Percentiles rank a stretch among this genome's conserved stretches.
These are phyloP conservation scores for Cordia subcordata DNA, from an alignment of 257 asterid species.

Conservation along the genomic window DNA sequence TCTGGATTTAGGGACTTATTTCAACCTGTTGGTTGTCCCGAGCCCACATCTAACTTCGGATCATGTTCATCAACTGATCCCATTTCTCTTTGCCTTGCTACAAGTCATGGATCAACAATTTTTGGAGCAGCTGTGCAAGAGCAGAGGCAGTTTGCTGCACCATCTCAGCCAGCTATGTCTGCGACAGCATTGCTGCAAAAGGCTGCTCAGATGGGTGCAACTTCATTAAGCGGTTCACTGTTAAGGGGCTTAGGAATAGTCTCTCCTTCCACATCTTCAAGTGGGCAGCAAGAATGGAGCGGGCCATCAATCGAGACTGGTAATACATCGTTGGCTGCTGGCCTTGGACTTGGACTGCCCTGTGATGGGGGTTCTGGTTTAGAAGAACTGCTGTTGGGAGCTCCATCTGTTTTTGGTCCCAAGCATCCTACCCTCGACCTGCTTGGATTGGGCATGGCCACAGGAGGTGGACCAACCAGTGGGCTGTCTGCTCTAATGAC, in stretches of 20 bases:
- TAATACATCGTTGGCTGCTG: slow-evolving; percentile 38
- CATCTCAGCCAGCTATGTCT: slow-evolving; percentile 67
- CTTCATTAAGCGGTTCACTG: slow-evolving; percentile 53
- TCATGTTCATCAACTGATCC: slow-evolving; percentile 57
- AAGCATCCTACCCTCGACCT: slow-evolving; percentile 81
- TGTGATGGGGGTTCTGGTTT: slow-evolving; percentile 58
- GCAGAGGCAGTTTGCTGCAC: slow-evolving; percentile 49
- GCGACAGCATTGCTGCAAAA: slow-evolving; percentile 88
- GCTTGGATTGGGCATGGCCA: slow-evolving; percentile 85
- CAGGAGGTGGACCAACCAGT: slow-evolving; percentile 47
- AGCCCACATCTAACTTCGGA: slow-evolving; percentile 18
- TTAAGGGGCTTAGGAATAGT: slow-evolving; percentile 57
- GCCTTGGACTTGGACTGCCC: slow-evolving; percentile 63
- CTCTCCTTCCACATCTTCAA: slow-evolving; percentile 35
- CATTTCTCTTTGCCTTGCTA: slow-evolving; percentile 52
- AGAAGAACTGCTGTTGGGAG: slow-evolving; percentile 82
- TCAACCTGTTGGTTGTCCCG: slow-evolving; percentile 32
- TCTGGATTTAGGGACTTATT: slow-evolving; percentile 38
- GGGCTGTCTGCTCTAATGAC: slow-evolving; percentile 72
- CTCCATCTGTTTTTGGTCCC: slow-evolving; percentile 72
- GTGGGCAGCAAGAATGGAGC: slow-evolving; percentile 40
- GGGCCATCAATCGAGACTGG: slow-evolving; percentile 34
- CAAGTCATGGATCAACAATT: slow-evolving; percentile 51
- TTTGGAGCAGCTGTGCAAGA: slow-evolving; percentile 59
- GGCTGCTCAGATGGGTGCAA: slow-evolving; percentile 80